These are phyloP conservation scores for Guadua angustifolia DNA, from an alignment of 176 grass and related monocot species.

Conservation along the genomic window DNA sequence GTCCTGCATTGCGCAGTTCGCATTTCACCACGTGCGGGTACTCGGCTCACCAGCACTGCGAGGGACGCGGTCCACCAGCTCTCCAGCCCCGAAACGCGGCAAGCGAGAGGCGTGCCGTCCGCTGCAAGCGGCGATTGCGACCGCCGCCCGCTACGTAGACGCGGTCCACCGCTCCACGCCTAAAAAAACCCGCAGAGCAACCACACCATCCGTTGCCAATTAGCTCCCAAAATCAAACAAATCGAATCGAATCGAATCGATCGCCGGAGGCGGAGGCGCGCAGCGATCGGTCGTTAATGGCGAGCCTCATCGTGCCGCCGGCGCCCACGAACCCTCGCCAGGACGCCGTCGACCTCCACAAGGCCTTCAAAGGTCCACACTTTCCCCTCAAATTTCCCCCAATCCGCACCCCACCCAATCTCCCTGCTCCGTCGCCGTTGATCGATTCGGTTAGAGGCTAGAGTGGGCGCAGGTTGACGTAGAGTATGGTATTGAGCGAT, in stretches of 20 bases:
- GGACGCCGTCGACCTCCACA: constrained; percentile 98
- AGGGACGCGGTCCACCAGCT: neutral
- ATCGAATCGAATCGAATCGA: constrained; percentile 51
- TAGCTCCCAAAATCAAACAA: constrained; percentile 9
- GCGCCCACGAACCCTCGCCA: constrained; percentile 67
- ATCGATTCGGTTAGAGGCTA: neutral
- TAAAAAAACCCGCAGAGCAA: neutral
- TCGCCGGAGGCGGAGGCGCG: constrained; percentile 31
- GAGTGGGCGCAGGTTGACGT: neutral
- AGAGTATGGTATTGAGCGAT: neutral
- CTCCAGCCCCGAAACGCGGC: neutral
- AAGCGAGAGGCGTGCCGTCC: neutral
- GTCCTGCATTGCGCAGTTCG: neutral
- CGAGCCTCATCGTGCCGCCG: constrained; percentile 78
- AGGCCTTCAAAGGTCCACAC: constrained; percentile 93
- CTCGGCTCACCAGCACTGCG: neutral
- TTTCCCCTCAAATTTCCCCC: neutral
- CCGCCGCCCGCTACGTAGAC: neutral
- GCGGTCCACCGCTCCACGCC: constrained; percentile 31
- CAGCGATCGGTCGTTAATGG: constrained; percentile 53
- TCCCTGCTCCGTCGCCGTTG: neutral
- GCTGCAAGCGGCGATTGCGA: neutral
- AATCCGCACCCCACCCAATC: neutral
- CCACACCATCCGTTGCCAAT: constrained; percentile 3
- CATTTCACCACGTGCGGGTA: neutral